phyloP scores from a whole-genome alignment of 1,284 basidiomycete species.

The Phlebopus sp. region DNA sequence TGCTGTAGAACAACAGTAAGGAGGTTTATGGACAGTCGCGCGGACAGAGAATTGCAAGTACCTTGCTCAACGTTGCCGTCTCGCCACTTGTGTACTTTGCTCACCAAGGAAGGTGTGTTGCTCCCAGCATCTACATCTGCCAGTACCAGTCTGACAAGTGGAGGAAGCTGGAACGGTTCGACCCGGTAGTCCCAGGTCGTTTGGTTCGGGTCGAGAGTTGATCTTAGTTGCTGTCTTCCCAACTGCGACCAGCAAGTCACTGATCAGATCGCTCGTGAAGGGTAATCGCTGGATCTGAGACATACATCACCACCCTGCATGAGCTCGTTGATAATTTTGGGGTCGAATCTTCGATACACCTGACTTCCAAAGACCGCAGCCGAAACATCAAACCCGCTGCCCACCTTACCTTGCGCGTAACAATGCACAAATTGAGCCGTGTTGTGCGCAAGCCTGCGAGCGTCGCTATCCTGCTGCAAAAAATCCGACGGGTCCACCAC shows the following conservation, averaged over 20 bases:
- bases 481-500: constrained; percentile 57
- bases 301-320: constrained; percentile 61
- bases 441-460: constrained; percentile 78
- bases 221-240: constrained; percentile 16
- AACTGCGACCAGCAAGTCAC: constrained; percentile 13
- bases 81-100: constrained; percentile 87
- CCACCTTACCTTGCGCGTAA: constrained; percentile 96
- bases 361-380: constrained; percentile 95
- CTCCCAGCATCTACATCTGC: constrained; percentile 94
- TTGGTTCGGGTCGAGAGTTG: constrained; percentile 50
- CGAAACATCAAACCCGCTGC: constrained; percentile 96
- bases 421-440: constrained; percentile 96
- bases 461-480: constrained; percentile 39
- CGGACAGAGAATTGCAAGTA: constrained; percentile 25
- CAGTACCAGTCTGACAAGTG: constrained; percentile 75
- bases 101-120: constrained; percentile 89
- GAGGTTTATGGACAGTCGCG: constrained; percentile 1
- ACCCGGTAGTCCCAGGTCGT: constrained; percentile 64
- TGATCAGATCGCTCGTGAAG: neutral
- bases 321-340: constrained; percentile 61
- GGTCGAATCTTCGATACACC: constrained; percentile 87
- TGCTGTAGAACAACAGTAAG: constrained; percentile 40
- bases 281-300: neutral
- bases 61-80: constrained; percentile 58
- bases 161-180: constrained; percentile 76